These are phyloP conservation scores for Botryococcus braunii DNA, from an alignment of 163 green algal species.

Conservation along the genomic window DNA sequence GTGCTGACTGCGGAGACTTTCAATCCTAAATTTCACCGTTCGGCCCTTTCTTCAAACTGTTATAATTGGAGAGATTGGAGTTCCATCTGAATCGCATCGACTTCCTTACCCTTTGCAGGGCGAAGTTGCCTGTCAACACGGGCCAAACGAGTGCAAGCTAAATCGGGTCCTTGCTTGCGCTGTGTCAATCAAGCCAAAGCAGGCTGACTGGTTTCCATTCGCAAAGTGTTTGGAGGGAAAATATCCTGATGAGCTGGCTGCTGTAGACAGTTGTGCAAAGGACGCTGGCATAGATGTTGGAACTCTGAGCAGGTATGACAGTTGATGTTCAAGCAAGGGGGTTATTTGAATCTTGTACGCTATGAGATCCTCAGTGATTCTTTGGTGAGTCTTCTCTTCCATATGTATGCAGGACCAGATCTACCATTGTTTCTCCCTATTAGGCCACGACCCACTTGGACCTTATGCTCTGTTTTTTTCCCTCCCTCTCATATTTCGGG, in stretches of 20 bases:
- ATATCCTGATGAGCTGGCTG: not conserved
- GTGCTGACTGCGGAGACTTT: too few species aligned
- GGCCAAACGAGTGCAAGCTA: conserved; percentile 19
- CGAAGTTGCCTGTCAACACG: conserved; percentile 29
- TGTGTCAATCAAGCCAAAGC: not conserved
- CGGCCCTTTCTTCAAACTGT: too few species aligned
- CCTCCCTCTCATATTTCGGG: not conserved
- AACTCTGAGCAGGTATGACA: conserved; percentile 5
- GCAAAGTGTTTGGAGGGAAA: conserved; percentile 16
- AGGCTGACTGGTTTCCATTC: conserved; percentile 16
- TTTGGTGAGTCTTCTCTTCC: not conserved
- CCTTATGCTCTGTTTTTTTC: not conserved
- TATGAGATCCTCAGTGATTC: not conserved
- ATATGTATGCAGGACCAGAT: not conserved
- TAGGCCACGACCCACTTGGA: not conserved
- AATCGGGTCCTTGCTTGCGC: conserved; percentile 24
- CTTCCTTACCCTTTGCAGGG: too few species aligned
- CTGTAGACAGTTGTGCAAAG: conserved; percentile 11
- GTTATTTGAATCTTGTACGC: not conserved
- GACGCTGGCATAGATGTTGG: not conserved
- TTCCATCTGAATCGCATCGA: too few species aligned
- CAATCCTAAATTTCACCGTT: too few species aligned
- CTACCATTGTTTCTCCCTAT: not conserved
- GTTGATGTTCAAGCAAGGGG: not conserved
- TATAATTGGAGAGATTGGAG: too few species aligned